Evolutionary conservation across 1,284 basidiomycete genomes (phyloP), one percentile per base, ranked within the genome.

Genomic region (Trametes hirsuta): DNA sequence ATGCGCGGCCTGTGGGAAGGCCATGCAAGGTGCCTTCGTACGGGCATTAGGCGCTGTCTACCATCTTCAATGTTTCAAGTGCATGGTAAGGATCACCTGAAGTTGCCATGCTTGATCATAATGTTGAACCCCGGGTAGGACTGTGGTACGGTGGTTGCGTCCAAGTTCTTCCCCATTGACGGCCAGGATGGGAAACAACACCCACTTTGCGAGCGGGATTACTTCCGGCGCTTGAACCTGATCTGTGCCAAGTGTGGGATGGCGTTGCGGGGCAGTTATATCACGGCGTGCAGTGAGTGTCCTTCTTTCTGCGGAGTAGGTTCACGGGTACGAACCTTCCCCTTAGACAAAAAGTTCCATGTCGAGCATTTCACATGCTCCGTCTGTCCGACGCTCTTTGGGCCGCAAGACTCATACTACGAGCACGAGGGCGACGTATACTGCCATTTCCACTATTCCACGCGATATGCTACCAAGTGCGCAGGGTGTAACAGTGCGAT

Each of bases 281-380:
- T 99, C 77, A 99, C 97, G 18, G 97, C 97, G 40, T 96, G 97
- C 80, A 97, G 95, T 96, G 72, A 78, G 95, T 90, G 45, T n/a
- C 59, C 12, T 47, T 47, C 48, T 15, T 40, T 54, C 24, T 14
- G 46, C 39, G 53, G 53, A 51, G 44, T 24, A 58, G 60, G 68
- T 63, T 47, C 61, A 55, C 63, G 59, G 53, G 48, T 56, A 24
- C 42, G 58, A 60, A 59, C 37, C 62, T 61, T 58, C 47, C 47
- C 4, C 37, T 21, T 74, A 97, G 95, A 92, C 78, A 95, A 95
- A 81, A 99, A 99, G 77, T 99, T 91, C 77, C 97, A 99, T 76
- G 96, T 99, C 68, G 97, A 99, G 77, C 97, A 99, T 76, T 99
- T 99, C 73, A 98, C 97, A 46, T 99, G 97, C 79, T 98, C 95